Base-by-base conservation (phyloP, 148 eudicot species). In the Mesembryanthemum crystallinum region DNA sequence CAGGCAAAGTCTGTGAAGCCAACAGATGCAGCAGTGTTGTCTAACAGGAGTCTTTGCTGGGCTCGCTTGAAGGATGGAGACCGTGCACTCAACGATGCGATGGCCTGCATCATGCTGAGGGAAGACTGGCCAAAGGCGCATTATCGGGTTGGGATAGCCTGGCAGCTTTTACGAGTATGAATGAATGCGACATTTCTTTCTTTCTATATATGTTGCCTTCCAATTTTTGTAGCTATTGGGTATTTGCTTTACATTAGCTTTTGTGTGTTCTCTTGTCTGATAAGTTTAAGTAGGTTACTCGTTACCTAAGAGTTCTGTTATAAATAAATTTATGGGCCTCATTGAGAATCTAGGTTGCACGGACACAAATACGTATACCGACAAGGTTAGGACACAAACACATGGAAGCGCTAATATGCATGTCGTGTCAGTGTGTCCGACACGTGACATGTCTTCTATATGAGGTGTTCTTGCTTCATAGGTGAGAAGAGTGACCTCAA, bases 141-240 rank as follows among this genome's bases (percentile, higher is more conserved):
- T 74, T 74, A 74, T n/a, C 71, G 77, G 5, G 63, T 63, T 47
- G 77, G 77, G 49, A 62, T 74, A 13, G 77, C 77, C 32, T 65
- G 13, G 12, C 59, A 23, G n/a, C 71, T 64, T 49, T 54, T 52
- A 15, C 63, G n/a, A n/a, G 77, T 74, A 74, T 42, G 69, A 5
- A 1, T 58, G 18, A 2, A 15, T n/a, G 37, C 39, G 5, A 7
- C 5, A 14, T 29, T 30, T 28, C 8, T 52, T 27, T 52, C 24
- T n/a, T n/a, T n/a, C n/a, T n/a, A n/a, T n/a, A 57, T 59, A 2
- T 33, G 24, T 18, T 8, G 43, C 43, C 43, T 64, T 64, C 6
- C 29, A 21, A 20, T 18, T 64, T 64, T 64, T n/a, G 43, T 30
- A 5, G 7, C 9, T 4, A 33, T 20, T 33, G 23, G 1, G 18